Evolutionary conservation across 768 basidiomycete species (phyloP), one percentile per base, ranked within the genome.

Genomic region (Paxillus rubicundulus): DNA sequence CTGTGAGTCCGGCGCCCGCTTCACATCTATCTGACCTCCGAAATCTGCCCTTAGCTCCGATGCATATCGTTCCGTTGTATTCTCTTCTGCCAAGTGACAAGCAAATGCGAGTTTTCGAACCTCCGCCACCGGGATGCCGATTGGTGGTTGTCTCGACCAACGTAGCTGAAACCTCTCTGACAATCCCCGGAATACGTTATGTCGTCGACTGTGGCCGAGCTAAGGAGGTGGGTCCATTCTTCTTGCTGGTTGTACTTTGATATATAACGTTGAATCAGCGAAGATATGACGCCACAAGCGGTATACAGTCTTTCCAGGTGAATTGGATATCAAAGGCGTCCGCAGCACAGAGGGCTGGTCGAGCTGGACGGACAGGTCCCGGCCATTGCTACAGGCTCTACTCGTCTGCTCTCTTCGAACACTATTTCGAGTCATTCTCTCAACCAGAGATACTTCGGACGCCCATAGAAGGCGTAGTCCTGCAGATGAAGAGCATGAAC

Each of bases 401-500:
- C 73, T 98, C 96, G 8, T 95, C 92, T 9, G 92, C 95, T 14
- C 78, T 99, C 13, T 98, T 82, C 69, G 97, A 98, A 66, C 83
- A 95, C 63, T 84, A 96, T 69, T 96, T 98, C 64, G 86, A 89
- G 30, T 72, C 83, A 52, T 96, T 96, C 69, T 80, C 91, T 0
- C 74, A 82, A 52, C 97, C 97, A 2, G 97, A 99, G 69, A 95
- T 98, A 50, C 78, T 93, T 40, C 87, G 95, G 20, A 93, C 91
- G 75, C 95, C 97, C 0, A 96, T 98, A 59, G 97, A 98, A 61
- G 95, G 94, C 2, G 87, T 98, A 20, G 90, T 98, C 9, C 76
- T 98, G 30, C 95, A 98, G 69, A 98, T 99, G 96, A 99, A 99
- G 76, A 86, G 85, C 68, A 98, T 99, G 94, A 92, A 96, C 64